These are phyloP conservation scores for Trypanosoma mega DNA, from an alignment of 208 protist species.

Conservation along the genomic window DNA sequence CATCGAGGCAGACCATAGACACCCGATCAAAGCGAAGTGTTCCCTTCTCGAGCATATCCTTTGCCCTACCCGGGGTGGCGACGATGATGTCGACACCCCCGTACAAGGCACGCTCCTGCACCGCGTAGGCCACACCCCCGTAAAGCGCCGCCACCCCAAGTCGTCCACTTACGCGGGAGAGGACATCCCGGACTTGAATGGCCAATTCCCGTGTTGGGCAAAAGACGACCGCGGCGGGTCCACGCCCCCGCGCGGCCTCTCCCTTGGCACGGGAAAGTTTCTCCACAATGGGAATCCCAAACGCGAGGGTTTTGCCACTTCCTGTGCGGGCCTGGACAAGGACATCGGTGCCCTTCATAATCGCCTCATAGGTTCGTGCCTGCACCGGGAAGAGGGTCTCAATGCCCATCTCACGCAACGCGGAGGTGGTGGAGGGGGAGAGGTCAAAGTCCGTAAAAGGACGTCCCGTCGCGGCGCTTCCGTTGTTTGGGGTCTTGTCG, in stretches of 20 bases:
- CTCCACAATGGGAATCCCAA: constrained; percentile 91
- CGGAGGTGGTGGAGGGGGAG: constrained; percentile 63
- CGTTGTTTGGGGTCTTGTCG: constrained; percentile 67
- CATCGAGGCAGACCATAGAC: constrained; percentile 96
- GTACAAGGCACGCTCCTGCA: constrained; percentile 90
- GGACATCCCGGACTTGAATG: constrained; percentile 97
- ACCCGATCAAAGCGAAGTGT: constrained; percentile 89
- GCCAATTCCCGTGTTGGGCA: constrained; percentile 98
- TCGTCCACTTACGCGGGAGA: constrained; percentile 83
- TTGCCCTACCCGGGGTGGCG: constrained; percentile 97
- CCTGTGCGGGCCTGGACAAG: constrained; percentile 92
- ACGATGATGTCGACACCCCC: constrained; percentile 98
- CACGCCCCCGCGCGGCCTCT: constrained; percentile 47
- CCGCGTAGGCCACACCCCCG: constrained; percentile 92
- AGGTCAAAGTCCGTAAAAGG: constrained; percentile 87
- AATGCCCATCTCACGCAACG: constrained; percentile 77
- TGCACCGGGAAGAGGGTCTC: constrained; percentile 92
- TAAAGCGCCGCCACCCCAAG: constrained; percentile 93
- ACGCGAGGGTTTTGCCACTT: constrained; percentile 95
- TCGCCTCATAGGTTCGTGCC: constrained; percentile 89
- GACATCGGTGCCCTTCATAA: constrained; percentile 90
- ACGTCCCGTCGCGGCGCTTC: constrained; percentile 48
- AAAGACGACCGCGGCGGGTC: constrained; percentile 94
- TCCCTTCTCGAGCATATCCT: constrained; percentile 98
- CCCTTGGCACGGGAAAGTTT: constrained; percentile 47